Evolutionary conservation across 169 alveolate species (phyloP), one percentile per base, ranked within the genome.

Genomic region (Neospora caninum): DNA sequence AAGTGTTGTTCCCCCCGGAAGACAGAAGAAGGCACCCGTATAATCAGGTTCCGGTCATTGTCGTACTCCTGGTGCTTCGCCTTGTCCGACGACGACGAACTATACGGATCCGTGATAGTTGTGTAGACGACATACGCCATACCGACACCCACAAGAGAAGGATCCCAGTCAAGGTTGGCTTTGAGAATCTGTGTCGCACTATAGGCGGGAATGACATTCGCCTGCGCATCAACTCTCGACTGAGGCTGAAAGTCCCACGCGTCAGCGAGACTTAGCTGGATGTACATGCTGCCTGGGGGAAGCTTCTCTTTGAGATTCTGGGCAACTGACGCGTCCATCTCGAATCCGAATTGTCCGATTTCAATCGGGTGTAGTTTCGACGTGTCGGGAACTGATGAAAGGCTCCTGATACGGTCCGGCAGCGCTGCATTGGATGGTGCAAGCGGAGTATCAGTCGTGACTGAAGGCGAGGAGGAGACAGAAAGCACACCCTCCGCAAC

Each of bases 61-160:
- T 82, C 89, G 67, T 82, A 82, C 49, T 42, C 89, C 16, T 39
- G 38, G 27, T 82, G 34, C 87, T 78, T 39, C 31, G 13, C 43
- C 31, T 27, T 78, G 22, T 82, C 67, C 34, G 69, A 6, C 38
- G 67, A 31, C 41, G 69, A 18, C 41, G 69, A 41, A 34, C 4
- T 73, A 38, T 82, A 82, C 58, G 67, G 93, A 67, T 93, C 95
- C 70, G 54, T 88, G 80, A 93, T 86, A 22, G 95, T 93, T 25
- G 95, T 64, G 53, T 93, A 93, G 31, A 93, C 93, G 10, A 93
- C 95, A 36, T 87, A 69, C 2, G 95, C 93, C 64, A 93, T 54
- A 42, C 95, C 95, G n/a, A 93, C 95, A 10, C 95, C 93, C 70
- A 92, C 93, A 53, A 93, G 49, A 49, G 95, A 87, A 54, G 95